Percentiles rank a stretch among this genome's conserved stretches.
These are phyloP conservation scores for Colletotrichum neosansevieriae DNA, from an alignment of 2,329 filamentous ascomycete species.

Conservation along the genomic window DNA sequence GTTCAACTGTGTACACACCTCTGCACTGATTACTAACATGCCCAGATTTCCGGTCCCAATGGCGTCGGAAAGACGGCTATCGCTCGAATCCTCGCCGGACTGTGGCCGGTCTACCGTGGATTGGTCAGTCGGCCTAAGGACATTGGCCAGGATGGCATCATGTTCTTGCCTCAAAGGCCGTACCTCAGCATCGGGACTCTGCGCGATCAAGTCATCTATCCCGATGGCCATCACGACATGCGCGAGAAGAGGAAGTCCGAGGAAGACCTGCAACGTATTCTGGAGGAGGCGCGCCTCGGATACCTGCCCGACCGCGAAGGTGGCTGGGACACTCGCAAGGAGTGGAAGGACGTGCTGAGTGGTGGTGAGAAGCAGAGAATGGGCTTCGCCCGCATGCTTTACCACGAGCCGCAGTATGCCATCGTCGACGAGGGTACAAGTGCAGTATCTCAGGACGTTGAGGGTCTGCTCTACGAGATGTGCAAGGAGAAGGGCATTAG, in stretches of 20 bases:
- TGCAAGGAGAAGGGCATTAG: constrained; percentile 95
- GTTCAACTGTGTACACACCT: constrained; percentile 38
- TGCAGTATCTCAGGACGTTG: constrained; percentile 93
- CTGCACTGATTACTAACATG: constrained; percentile 23
- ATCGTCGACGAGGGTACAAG: constrained; percentile 97
- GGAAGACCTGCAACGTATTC: constrained; percentile 78
- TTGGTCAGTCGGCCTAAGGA: constrained; percentile 88
- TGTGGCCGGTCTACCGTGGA: constrained; percentile 97
- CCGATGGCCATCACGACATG: constrained; percentile 96
- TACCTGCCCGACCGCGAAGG: constrained; percentile 94
- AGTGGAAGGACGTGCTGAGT: constrained; percentile 98
- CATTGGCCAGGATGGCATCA: constrained; percentile 89
- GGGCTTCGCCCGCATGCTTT: constrained; percentile 88
- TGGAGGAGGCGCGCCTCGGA: constrained; percentile 87
- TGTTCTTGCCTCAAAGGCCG: constrained; percentile 96
- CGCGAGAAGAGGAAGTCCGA: constrained; percentile 82
- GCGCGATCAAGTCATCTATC: constrained; percentile 97
- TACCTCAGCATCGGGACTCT: constrained; percentile 94
- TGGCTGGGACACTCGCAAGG: constrained; percentile 95
- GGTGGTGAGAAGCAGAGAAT: constrained; percentile 98
- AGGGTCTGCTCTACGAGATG: constrained; percentile 91
- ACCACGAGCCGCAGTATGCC: constrained; percentile 94
- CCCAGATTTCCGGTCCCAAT: constrained; percentile 87
- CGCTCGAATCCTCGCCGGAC: constrained; percentile 85
- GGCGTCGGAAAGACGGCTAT: constrained; percentile 95